These are phyloP conservation scores for Ambrosiella beaveri DNA, from an alignment of 2,329 filamentous ascomycete species.

Conservation along the genomic window DNA sequence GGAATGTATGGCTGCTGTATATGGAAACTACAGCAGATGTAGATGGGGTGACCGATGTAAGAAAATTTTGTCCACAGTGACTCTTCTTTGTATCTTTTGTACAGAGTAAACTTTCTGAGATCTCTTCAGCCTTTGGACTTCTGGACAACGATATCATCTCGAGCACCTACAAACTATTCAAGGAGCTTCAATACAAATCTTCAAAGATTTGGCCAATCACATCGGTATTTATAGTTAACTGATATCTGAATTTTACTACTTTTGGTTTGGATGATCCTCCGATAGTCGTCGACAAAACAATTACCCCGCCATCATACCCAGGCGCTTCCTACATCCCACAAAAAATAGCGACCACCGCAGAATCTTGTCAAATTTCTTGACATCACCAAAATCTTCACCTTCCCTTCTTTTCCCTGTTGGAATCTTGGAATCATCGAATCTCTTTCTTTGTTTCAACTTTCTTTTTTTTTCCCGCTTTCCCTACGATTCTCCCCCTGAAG, in stretches of 20 bases:
- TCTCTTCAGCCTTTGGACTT: too few relatives aligned
- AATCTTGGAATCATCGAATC: not conserved
- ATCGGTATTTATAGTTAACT: too few relatives aligned
- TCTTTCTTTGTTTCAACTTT: not conserved
- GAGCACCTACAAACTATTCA: too few relatives aligned
- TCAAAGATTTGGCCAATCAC: too few relatives aligned
- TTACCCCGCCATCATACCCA: constrained; percentile 12
- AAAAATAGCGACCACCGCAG: constrained; percentile 3
- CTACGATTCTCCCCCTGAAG: not conserved
- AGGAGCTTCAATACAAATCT: too few relatives aligned
- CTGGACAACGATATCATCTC: too few relatives aligned
- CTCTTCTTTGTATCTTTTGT: too few relatives aligned
- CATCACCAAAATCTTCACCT: not conserved
- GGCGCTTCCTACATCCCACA: constrained; percentile 5
- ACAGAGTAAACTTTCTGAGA: too few relatives aligned
- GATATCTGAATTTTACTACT: not conserved
- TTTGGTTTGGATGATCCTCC: constrained; percentile 4
- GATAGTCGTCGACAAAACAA: constrained; percentile 5
- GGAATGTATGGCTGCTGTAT: too few relatives aligned
- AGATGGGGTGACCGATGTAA: too few relatives aligned
- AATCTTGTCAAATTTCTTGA: constrained; percentile 1
- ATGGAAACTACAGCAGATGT: too few relatives aligned
- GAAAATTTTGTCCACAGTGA: too few relatives aligned
- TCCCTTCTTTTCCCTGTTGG: not conserved
- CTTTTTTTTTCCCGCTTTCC: not conserved